These are phyloP conservation scores for Cercospora brassicicola DNA, from an alignment of 2,329 filamentous ascomycete species.

Conservation along the genomic window DNA sequence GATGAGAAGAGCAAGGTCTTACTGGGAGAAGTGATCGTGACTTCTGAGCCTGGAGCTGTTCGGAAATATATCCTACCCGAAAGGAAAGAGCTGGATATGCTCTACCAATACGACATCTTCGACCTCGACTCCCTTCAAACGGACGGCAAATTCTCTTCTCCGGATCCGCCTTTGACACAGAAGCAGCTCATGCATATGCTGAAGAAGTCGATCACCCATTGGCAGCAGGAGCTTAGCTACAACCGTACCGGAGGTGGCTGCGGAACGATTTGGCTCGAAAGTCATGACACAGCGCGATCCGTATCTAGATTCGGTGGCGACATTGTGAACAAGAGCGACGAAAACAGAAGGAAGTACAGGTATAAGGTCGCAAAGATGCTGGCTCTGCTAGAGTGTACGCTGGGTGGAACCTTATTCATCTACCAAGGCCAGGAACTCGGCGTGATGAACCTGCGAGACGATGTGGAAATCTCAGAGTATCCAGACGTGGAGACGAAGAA, in stretches of 20 bases:
- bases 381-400: slow-evolving; percentile 56
- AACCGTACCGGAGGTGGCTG: slow-evolving; percentile 55
- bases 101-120: slow-evolving; percentile 67
- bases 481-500: slow-evolving; percentile 60
- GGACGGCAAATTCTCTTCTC: slow-evolving; percentile 49
- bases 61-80: slow-evolving; percentile 52
- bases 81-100: slow-evolving; percentile 65
- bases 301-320: slow-evolving; percentile 58
- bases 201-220: slow-evolving; percentile 56
- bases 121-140: slow-evolving; percentile 50
- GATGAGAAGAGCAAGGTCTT: slow-evolving; percentile 41
- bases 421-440: slow-evolving; percentile 69
- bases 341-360: slow-evolving; percentile 38
- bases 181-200: slow-evolving; percentile 44
- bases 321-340: slow-evolving; percentile 40
- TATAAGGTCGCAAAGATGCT: slow-evolving; percentile 58
- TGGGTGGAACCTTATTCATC: slow-evolving; percentile 63
- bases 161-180: slow-evolving; percentile 45
- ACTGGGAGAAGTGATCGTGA: slow-evolving; percentile 52
- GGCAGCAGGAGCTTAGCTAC: slow-evolving; percentile 59
- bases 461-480: slow-evolving; percentile 62
- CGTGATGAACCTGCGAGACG: slow-evolving; percentile 60
- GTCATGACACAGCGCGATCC: slow-evolving; percentile 63
- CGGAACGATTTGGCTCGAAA: slow-evolving; percentile 65
- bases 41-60: slow-evolving; percentile 51